Base-by-base conservation (phyloP, 2,329 filamentous ascomycete genomes). In the Aspergillus costaricaensis region DNA sequence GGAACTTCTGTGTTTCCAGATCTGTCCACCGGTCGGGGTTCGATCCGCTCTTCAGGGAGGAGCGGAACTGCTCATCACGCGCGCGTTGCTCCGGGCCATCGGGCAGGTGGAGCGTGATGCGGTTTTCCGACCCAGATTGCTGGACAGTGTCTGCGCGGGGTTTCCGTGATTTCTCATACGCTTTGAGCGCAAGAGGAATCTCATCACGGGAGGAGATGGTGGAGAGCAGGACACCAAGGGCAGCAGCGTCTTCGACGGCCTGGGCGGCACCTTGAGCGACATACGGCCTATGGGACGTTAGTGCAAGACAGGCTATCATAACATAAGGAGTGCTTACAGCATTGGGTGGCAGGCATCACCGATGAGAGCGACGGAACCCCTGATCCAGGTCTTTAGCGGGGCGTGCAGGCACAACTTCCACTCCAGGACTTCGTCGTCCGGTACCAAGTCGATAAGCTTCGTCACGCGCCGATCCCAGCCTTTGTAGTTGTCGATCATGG, bases 11-110 rank as follows among this genome's bases (percentile, higher is more conserved):
- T 44, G 87, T 86, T 61, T 88, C 85, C 12, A 84, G 84, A 68
- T 86, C 87, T 6, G 85, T 82, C 86, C 86, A 89, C 74, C 87
- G 87, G 73, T 89, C 87, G 2, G 86, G 86, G 41, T 72, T 76
- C 3, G 64, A 60, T 5, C 66, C 70, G 17, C 64, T 70, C 1
- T 62, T 58, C 55, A 66, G 62, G 8, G 72, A 71, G 9, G 66
- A 61, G 12, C 62, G 66, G 60, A 76, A 74, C 44, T 72, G 72
- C 49, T 68, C 61, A 83, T 83, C 58, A 76, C 77, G 64, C 41
- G 74, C 69, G 51, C 69, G 57, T 72, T 81, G 62, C 75, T 76
- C 73, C 2, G 74, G 73, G 0, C 76, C 76, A 57, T 78, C 76
- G 14, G 74, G 71, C 9, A 77, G 64, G 55, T 78, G 77, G 50